Percentiles rank a stretch among this genome's conserved stretches.
phyloP scores from a whole-genome alignment of 2,329 filamentous ascomycete species.

The Knoxdaviesia capensis region DNA sequence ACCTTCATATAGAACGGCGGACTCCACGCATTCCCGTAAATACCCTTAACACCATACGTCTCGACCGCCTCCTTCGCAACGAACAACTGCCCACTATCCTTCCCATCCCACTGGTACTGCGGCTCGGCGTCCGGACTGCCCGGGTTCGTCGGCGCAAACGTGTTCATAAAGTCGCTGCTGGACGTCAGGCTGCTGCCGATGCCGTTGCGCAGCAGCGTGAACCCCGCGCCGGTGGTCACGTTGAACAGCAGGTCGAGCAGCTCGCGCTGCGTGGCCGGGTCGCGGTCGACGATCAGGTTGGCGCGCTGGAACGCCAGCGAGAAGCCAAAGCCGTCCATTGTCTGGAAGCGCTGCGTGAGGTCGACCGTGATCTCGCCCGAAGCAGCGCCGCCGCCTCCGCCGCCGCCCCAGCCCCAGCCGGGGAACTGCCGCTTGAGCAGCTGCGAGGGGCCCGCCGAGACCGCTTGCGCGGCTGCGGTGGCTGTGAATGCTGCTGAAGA shows the following conservation, averaged over 20 bases:
- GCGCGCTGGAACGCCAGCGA: constrained; percentile 26
- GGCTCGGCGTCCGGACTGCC: constrained; percentile 19
- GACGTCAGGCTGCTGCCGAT: constrained; percentile 18
- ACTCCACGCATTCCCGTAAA: constrained; percentile 24
- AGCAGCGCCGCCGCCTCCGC: constrained; percentile 4
- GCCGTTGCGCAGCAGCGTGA: constrained; percentile 28
- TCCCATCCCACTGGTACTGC: constrained; percentile 22
- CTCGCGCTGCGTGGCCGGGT: constrained; percentile 11
- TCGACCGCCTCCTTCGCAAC: constrained; percentile 25
- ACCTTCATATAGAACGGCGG: constrained; percentile 26
- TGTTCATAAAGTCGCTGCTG: constrained; percentile 15
- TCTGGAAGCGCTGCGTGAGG: constrained; percentile 10
- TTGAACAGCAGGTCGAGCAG: constrained; percentile 25
- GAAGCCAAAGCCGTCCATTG: constrained; percentile 26
- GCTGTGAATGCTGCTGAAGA: not conserved
- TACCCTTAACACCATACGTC: constrained; percentile 15
- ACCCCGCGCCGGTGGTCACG: constrained; percentile 21
- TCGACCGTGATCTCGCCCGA: constrained; percentile 11
- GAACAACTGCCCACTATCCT: constrained; percentile 28
- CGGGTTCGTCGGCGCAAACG: constrained; percentile 16
- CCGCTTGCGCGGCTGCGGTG: not conserved
- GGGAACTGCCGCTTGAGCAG: constrained; percentile 2
- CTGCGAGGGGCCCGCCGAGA: not conserved
- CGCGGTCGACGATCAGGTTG: constrained; percentile 16
- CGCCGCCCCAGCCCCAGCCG: not conserved